These are phyloP conservation scores for Saraca asoca DNA, from an alignment of 331 rosid genomes.

Conservation along the genomic window DNA sequence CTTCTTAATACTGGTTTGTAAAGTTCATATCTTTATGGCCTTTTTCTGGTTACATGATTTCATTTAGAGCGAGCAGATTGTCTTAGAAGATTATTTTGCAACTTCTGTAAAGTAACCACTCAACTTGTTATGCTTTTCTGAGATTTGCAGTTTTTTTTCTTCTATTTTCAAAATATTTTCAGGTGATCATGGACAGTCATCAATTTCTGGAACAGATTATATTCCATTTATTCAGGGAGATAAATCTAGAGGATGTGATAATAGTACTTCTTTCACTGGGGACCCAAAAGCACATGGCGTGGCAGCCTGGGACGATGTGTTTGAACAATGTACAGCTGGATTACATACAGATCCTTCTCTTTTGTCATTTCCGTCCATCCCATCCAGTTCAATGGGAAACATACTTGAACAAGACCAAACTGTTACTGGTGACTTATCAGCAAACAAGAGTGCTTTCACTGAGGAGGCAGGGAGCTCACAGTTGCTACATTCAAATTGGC, in stretches of 20 bases:
- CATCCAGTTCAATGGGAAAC: constrained; percentile 46
- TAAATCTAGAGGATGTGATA: constrained; percentile 43
- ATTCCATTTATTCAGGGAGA: constrained; percentile 46
- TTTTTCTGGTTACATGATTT: constrained; percentile 38
- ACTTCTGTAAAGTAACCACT: constrained; percentile 28
- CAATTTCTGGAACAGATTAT: constrained; percentile 54
- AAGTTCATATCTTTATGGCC: constrained; percentile 38
- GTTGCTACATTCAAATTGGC: constrained; percentile 60
- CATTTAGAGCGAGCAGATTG: constrained; percentile 12
- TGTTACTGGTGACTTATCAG: constrained; percentile 33
- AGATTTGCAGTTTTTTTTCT: constrained; percentile 28
- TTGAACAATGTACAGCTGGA: constrained; percentile 52
- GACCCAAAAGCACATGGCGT: constrained; percentile 50
- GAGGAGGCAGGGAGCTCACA: constrained; percentile 47
- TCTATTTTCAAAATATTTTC: constrained; percentile 33
- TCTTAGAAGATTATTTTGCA: constrained; percentile 5
- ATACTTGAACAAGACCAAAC: constrained; percentile 48
- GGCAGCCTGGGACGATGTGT: constrained; percentile 64
- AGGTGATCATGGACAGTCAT: constrained; percentile 54
- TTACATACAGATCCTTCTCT: constrained; percentile 53
- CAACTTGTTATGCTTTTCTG: constrained; percentile 25
- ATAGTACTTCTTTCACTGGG: constrained; percentile 37
- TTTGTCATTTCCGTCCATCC: constrained; percentile 48
- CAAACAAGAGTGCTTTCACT: constrained; percentile 38
- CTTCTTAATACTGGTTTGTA: constrained; percentile 38